Conservation (phyloP, 306 rosid species). For the Vigna mungo region DNA sequence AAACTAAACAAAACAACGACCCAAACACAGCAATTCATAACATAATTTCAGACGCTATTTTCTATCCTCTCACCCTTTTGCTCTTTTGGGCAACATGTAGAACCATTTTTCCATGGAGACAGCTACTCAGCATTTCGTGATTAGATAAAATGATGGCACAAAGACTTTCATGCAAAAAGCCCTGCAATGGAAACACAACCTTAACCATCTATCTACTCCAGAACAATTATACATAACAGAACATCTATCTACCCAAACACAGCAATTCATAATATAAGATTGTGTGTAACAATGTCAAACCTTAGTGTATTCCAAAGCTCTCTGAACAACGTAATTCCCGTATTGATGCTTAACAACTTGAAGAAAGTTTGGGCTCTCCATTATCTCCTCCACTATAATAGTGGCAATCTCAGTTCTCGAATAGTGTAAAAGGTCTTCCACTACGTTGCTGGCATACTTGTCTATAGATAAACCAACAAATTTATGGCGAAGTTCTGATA, state of each 20-base stretch:
- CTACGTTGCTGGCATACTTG: constrained; percentile 60
- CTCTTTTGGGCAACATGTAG: neutral
- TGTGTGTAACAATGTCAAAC: constrained; percentile 34
- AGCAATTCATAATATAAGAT: no score
- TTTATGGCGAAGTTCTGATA: constrained; percentile 9
- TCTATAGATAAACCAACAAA: constrained; percentile 47
- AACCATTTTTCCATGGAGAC: constrained; percentile 30
- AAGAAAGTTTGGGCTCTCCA: constrained; percentile 31
- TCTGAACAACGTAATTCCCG: constrained; percentile 62
- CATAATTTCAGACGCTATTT: neutral
- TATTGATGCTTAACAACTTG: constrained; percentile 42
- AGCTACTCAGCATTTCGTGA: neutral
- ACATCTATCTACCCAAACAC: no score
- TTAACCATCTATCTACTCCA: neutral
- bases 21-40: neutral
- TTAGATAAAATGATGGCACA: neutral
- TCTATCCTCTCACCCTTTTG: neutral
- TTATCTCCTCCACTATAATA: constrained; percentile 40
- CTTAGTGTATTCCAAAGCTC: constrained; percentile 43
- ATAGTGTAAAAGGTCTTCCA: constrained; percentile 41
- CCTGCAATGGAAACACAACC: constrained; percentile 23
- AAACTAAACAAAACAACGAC: neutral
- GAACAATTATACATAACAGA: no score
- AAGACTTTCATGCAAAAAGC: neutral
- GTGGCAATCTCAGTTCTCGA: neutral